Evolutionary conservation across 345 rosid genomes (phyloP).

Genomic region (Alliaria petiolata): DNA sequence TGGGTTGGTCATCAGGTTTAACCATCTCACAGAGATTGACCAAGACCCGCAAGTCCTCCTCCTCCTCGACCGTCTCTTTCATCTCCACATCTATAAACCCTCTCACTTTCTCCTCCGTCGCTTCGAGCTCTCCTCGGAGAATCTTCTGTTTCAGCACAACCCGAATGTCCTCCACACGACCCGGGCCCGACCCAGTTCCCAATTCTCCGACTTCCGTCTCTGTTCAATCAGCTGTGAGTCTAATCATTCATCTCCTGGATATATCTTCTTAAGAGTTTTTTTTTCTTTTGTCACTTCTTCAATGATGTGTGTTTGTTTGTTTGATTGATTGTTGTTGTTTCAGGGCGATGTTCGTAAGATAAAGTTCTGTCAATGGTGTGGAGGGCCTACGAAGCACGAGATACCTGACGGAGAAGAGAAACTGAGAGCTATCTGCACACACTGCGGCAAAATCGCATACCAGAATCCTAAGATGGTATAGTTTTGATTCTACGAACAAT

Average conservation of each 20-base stretch:
- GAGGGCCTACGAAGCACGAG: conserved; percentile 86
- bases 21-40: conserved; percentile 49
- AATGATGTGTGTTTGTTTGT: background rate
- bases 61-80: conserved; percentile 30
- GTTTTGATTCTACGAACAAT: background rate
- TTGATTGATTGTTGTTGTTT: background rate
- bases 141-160: conserved; percentile 26
- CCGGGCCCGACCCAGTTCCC: conserved; percentile 49
- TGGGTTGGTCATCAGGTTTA: conserved; percentile 53
- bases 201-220: conserved; percentile 35
- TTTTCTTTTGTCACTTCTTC: background rate
- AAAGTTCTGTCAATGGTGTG: conserved; percentile 97
- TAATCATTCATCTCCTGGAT: conserved; percentile 3
- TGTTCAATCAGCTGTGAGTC: conserved; percentile 62
- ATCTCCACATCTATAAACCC: conserved; percentile 29
- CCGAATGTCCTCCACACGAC: conserved; percentile 41
- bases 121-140: conserved; percentile 24
- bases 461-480: conserved; percentile 96
- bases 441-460: conserved; percentile 72
- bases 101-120: conserved; percentile 26
- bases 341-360: conserved; percentile 66
- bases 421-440: conserved; percentile 77
- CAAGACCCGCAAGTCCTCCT: conserved; percentile 36
- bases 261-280: background rate
- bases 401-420: conserved; percentile 93